Evolutionary conservation across 345 rosid genomes (phyloP), one percentile per base, ranked within the genome.

Genomic region (Trapa bicornis): DNA sequence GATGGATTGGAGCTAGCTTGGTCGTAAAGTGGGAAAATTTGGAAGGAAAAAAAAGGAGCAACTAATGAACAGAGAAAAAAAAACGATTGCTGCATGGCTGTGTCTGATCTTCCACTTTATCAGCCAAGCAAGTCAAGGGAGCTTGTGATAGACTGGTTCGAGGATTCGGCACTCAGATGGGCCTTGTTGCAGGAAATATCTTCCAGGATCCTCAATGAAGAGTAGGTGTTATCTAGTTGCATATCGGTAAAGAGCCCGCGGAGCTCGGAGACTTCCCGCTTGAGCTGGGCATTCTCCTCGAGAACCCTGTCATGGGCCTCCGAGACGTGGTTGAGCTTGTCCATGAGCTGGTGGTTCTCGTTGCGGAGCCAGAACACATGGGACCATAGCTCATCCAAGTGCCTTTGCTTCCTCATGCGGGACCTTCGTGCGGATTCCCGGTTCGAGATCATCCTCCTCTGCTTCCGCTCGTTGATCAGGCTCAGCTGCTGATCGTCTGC

Each of bases 401-500:
- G 98, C 76, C 87, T 85, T 80, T 89, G 98, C 80, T 89, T 92
- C 66, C 98, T 87, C 98, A 92, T 86, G 39, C 98, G 93, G 36
- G 97, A 92, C 37, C 97, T 67, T 37, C 97, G 86, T 2, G 98
- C 98, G 6, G 98, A 89, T 61, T 93, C 98, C 79, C 98, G 72
- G 67, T 93, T 93, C 5, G 98, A 93, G 74, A 93, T 83, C 97
- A 88, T 89, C 83, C 98, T 87, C 71, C 96, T 79, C 77, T 88
- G 89, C 76, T 89, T 92, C 67, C 98, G 80, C 78, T 89, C 98
- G 6, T 80, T 88, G 80, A 89, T 82, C 64, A 89, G 76, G 68
- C 72, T 71, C 67, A 83, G 70, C 37, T 80, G 77, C 43, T 82
- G 91, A 72, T 86, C 96, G 1, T 81, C 96, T 29, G 89, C 92